Conservation (phyloP, 169 alveolate genomes). For the Plasmodium coatneyi region DNA sequence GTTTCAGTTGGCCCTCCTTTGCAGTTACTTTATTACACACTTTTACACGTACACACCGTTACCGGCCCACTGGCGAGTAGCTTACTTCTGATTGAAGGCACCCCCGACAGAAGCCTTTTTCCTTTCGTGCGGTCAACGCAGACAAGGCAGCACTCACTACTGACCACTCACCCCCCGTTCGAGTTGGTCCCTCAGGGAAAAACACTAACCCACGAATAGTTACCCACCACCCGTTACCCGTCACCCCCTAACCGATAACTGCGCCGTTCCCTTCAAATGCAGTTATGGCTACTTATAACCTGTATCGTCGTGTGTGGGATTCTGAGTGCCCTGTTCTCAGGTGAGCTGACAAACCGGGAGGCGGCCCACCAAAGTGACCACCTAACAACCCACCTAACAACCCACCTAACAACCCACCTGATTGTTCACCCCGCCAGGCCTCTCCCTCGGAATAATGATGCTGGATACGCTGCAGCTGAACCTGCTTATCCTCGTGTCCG, state of each 20-base stretch:
- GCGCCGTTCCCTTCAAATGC: conserved; percentile 37
- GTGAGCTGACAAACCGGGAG: neutral
- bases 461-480: conserved; percentile 89
- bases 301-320: conserved; percentile 57
- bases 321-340: conserved; percentile 62
- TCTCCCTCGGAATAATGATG: conserved; percentile 90
- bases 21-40: neutral
- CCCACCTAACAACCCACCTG: neutral
- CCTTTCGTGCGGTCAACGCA: neutral
- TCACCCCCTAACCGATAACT: neutral
- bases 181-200: neutral
- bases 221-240: neutral
- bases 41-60: neutral
- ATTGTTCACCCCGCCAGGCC: conserved; percentile 74
- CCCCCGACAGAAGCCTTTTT: neutral
- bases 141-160: neutral
- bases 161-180: neutral
- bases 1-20: neutral
- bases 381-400: too few species aligned
- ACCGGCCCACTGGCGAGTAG: neutral
- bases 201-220: neutral
- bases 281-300: conserved; percentile 42
- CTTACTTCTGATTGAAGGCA: neutral
- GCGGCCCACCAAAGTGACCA: neutral
- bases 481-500: conserved; percentile 84